These are phyloP conservation scores for Tulasnella sp. DNA, from an alignment of 768 basidiomycete genomes.

Conservation along the genomic window DNA sequence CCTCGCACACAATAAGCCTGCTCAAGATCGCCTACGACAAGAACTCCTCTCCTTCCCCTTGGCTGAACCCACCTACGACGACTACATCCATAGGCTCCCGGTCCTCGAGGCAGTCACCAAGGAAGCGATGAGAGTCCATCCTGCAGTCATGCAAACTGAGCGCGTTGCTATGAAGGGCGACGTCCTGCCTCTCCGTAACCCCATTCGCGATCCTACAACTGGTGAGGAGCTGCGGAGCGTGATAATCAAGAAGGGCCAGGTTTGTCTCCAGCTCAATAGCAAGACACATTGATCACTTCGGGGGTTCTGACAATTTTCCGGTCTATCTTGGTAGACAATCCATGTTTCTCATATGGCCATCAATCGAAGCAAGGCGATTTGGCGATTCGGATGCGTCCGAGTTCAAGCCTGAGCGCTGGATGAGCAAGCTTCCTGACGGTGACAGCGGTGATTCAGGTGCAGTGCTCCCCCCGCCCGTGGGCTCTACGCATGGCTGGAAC, in stretches of 20 bases:
- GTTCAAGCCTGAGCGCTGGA: slow-evolving; percentile 36
- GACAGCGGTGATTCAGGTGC: background rate
- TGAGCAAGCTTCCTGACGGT: background rate
- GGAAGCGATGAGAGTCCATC: slow-evolving; percentile 37
- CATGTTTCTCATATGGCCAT: slow-evolving; percentile 30
- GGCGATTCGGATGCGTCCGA: slow-evolving; percentile 30
- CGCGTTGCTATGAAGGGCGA: slow-evolving; percentile 35
- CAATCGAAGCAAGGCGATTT: slow-evolving; percentile 29
- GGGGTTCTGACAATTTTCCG: too few relatives aligned
- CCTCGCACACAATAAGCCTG: slow-evolving; percentile 31
- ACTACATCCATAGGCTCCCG: slow-evolving; percentile 30
- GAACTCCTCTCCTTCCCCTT: slow-evolving; percentile 28
- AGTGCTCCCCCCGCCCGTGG: slow-evolving; percentile 18
- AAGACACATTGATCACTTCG: background rate
- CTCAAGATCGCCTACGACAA: slow-evolving; percentile 32
- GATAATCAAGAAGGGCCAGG: slow-evolving; percentile 32
- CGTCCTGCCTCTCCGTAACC: slow-evolving; percentile 33
- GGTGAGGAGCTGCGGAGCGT: slow-evolving; percentile 26
- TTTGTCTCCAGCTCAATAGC: slow-evolving; percentile 17
- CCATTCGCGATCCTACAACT: slow-evolving; percentile 26
- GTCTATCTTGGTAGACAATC: slow-evolving; percentile 29
- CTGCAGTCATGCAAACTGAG: slow-evolving; percentile 33
- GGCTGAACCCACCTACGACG: slow-evolving; percentile 27
- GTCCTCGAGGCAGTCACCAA: slow-evolving; percentile 36
- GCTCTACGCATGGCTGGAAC: slow-evolving; percentile 33